Conservation (phyloP, 192 early-diverging fungal genomes). For the Thoreauomyces humboldtii region DNA sequence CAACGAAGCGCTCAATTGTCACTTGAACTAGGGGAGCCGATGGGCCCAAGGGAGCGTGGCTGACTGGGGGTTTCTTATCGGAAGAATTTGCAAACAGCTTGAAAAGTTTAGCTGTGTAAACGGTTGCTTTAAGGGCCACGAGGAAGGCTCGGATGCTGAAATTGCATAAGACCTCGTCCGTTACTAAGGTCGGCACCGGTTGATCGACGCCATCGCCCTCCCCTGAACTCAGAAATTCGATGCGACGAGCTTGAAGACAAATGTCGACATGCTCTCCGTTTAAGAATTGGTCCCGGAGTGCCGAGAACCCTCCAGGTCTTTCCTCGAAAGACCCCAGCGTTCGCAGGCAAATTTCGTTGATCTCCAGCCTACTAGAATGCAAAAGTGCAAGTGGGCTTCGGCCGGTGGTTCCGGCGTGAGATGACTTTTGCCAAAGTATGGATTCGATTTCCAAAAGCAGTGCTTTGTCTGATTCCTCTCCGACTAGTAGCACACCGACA, state of each 20-base stretch:
- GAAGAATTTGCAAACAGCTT: no score
- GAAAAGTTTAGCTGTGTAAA: constrained; percentile 17
- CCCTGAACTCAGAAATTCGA: background rate
- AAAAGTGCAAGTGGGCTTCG: background rate
- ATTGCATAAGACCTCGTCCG: constrained; percentile 7
- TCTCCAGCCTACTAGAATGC: constrained; percentile 9
- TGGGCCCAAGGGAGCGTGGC: no score
- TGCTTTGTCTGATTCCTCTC: constrained; percentile 14
- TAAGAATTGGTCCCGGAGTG: background rate
- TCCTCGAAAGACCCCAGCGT: background rate
- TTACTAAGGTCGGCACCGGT: background rate
- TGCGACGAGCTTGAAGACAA: constrained; percentile 1
- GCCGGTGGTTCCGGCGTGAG: background rate
- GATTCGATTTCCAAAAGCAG: background rate
- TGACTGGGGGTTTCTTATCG: background rate
- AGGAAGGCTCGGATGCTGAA: constrained; percentile 14
- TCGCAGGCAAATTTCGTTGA: constrained; percentile 4
- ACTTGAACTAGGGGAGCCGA: background rate
- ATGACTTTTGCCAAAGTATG: background rate
- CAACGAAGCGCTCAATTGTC: background rate
- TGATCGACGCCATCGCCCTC: background rate
- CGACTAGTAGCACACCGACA: constrained; percentile 11
- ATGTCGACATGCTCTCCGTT: background rate
- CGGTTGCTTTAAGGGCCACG: constrained; percentile 10
- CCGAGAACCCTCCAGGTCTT: background rate